Conservation (phyloP, 2,329 filamentous ascomycete genomes). For the Sporothrix euskadiensis region DNA sequence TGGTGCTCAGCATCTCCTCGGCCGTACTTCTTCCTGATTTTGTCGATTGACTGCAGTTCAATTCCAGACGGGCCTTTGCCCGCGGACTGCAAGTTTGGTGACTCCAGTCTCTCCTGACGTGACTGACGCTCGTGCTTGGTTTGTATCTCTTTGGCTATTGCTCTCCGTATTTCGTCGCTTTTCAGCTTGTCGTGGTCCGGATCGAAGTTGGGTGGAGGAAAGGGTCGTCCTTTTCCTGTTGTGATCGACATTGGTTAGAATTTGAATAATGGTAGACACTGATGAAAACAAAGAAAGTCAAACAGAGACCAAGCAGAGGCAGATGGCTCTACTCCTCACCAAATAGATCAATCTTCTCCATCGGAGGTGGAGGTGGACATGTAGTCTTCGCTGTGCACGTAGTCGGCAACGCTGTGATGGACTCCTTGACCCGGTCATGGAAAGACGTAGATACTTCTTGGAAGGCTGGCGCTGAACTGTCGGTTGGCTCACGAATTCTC, state of each 20-base stretch:
- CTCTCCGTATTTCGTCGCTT: conserved; percentile 23
- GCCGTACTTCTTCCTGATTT: not conserved
- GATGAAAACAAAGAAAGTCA: not conserved
- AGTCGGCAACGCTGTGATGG: not conserved
- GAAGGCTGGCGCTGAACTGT: not conserved
- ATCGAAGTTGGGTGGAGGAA: not conserved
- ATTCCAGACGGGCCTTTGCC: not conserved
- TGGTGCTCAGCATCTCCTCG: not conserved
- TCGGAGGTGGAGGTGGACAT: not conserved
- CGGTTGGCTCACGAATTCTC: not conserved
- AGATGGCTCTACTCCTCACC: not conserved
- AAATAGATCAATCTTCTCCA: not conserved
- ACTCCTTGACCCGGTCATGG: not conserved
- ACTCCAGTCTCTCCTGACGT: not conserved
- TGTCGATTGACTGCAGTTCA: not conserved
- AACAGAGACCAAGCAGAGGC: not conserved
- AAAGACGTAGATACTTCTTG: not conserved
- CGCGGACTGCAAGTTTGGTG: not conserved
- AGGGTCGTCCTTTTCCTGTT: not conserved
- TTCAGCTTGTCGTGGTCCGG: conserved; percentile 23
- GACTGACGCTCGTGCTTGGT: not conserved
- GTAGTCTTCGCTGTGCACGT: not conserved
- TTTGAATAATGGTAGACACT: not conserved
- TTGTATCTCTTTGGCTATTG: not conserved
- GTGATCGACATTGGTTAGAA: not conserved